These are phyloP conservation scores for Plasmopara viticola DNA, from an alignment of 352 stramenopile species.

Conservation along the genomic window DNA sequence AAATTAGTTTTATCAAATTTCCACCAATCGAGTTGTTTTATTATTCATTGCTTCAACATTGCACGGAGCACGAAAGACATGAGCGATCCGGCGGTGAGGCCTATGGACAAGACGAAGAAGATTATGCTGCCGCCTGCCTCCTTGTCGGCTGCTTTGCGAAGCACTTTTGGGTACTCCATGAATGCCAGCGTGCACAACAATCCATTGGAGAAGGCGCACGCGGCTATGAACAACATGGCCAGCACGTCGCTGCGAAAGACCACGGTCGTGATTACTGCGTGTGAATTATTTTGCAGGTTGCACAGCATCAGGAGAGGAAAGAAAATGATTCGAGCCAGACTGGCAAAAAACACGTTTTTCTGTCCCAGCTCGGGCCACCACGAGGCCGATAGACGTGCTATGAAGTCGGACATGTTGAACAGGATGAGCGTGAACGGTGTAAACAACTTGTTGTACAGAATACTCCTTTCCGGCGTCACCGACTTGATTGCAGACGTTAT, in stretches of 20 bases:
- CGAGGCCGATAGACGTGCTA: conserved; percentile 49
- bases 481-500: conserved; percentile 71
- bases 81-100: conserved; percentile 62
- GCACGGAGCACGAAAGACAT: conserved; percentile 70
- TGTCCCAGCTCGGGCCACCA: conserved; percentile 27
- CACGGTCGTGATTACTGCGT: conserved; percentile 59
- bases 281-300: conserved; percentile 66
- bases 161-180: conserved; percentile 67
- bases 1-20: conserved; percentile 7
- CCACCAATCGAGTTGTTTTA: background rate
- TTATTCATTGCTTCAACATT: conserved; percentile 60
- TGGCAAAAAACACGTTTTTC: conserved; percentile 32
- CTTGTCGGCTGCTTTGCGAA: conserved; percentile 54
- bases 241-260: conserved; percentile 69
- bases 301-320: conserved; percentile 70
- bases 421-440: conserved; percentile 71
- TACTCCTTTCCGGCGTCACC: conserved; percentile 29
- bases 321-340: conserved; percentile 42
- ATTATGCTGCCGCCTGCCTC: conserved; percentile 71
- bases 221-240: conserved; percentile 46
- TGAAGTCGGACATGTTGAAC: conserved; percentile 71
- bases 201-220: conserved; percentile 65
- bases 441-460: conserved; percentile 64
- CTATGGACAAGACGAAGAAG: conserved; percentile 76
- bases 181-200: conserved; percentile 63